Conservation (phyloP, 108 stramenopile species). For the Fragilariopsis cylindrus region DNA sequence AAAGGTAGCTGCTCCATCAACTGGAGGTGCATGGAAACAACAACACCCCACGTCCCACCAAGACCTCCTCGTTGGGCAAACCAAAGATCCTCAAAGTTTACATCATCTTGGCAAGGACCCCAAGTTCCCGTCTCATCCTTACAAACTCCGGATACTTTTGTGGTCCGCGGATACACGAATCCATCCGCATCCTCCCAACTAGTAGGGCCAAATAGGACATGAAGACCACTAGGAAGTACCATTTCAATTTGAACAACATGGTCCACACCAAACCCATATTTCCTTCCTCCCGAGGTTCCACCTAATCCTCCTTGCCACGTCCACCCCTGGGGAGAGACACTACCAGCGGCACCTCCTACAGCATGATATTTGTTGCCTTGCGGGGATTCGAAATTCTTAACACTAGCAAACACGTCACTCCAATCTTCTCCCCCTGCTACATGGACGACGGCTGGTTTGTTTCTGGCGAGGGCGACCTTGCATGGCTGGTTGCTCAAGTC, state of each 20-base stretch:
- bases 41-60: conserved; percentile 28
- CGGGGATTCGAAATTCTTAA: too few relatives aligned
- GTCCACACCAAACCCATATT: conserved; percentile 33
- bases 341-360: conserved; percentile 35
- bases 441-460: too few relatives aligned
- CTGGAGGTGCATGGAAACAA: conserved; percentile 18
- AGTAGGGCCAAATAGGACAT: conserved; percentile 23
- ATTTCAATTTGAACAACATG: conserved; percentile 18
- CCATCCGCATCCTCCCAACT: conserved; percentile 16
- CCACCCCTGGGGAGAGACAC: conserved; percentile 36
- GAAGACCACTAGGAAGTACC: conserved; percentile 29
- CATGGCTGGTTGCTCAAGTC: too few relatives aligned
- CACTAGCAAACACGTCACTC: too few relatives aligned
- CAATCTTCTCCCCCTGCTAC: too few relatives aligned
- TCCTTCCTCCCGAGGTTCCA: conserved; percentile 17
- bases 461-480: too few relatives aligned
- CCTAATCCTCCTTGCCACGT: conserved; percentile 20
- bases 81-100: conserved; percentile 32
- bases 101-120: neutral
- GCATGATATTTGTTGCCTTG: conserved; percentile 22
- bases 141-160: conserved; percentile 20
- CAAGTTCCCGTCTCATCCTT: conserved; percentile 7
- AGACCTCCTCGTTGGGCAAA: conserved; percentile 41
- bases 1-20: neutral
- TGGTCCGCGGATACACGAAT: conserved; percentile 14